Conservation (phyloP, 805 yeast species). For the Pichia eremophila region DNA sequence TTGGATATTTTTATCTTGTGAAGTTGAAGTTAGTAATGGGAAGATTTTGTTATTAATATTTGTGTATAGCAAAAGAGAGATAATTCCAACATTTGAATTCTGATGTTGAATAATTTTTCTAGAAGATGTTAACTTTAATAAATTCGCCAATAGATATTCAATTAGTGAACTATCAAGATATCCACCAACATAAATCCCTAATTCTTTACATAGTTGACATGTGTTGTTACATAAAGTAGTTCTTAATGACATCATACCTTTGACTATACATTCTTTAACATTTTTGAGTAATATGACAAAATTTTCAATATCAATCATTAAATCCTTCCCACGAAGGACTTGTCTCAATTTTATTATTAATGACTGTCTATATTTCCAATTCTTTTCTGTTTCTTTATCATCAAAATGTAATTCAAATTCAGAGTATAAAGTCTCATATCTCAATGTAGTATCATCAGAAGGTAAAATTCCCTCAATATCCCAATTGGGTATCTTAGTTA, state of each 20-base stretch:
- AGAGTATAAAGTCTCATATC: conserved; percentile 21
- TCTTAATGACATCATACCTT: conserved; percentile 63
- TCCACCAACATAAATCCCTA: conserved; percentile 32
- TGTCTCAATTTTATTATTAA: conserved; percentile 48
- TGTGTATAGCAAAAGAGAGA: conserved; percentile 47
- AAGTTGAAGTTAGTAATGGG: conserved; percentile 38
- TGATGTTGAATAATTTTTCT: conserved; percentile 57
- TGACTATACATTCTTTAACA: conserved; percentile 52
- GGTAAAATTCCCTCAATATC: conserved; percentile 22
- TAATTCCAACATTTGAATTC: conserved; percentile 45
- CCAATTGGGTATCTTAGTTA: conserved; percentile 11
- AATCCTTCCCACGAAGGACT: conserved; percentile 47
- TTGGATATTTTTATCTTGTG: conserved; percentile 60
- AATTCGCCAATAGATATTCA: conserved; percentile 39
- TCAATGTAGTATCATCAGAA: neutral
- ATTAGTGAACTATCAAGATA: conserved; percentile 35
- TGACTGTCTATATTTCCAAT: conserved; percentile 73
- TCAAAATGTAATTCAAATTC: conserved; percentile 35
- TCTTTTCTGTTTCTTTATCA: conserved; percentile 77
- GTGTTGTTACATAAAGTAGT: conserved; percentile 75
- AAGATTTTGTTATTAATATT: conserved; percentile 44
- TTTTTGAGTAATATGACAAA: conserved; percentile 20
- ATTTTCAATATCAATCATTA: neutral
- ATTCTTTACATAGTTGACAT: conserved; percentile 68
- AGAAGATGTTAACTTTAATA: conserved; percentile 46